Percentiles rank a stretch among this genome's conserved stretches.
Conservation (phyloP, 306 rosid species). For the Luffa aegyptiaca region DNA sequence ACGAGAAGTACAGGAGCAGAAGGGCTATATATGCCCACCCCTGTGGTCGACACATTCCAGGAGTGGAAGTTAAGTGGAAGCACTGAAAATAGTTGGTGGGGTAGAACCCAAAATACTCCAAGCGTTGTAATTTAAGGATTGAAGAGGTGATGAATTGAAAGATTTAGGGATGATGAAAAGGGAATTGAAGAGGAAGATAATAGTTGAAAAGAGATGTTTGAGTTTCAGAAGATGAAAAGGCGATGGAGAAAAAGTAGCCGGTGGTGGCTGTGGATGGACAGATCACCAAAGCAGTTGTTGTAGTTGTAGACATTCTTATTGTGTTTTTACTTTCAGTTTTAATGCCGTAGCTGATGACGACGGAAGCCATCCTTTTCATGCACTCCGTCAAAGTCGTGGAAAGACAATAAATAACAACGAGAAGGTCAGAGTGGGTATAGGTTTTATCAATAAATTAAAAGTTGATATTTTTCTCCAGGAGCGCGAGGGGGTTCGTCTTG, state of each 20-base stretch:
- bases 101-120: not conserved
- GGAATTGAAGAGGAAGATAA: not conserved
- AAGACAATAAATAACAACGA: not conserved
- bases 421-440: not conserved
- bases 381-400: not conserved
- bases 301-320: not conserved
- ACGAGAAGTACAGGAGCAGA: constrained; percentile 36
- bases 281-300: not conserved
- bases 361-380: not conserved
- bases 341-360: not conserved
- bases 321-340: not conserved
- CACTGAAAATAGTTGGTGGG: not conserved
- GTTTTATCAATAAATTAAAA: not conserved
- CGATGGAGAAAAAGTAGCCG: not conserved
- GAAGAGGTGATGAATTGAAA: not conserved
- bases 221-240: not conserved
- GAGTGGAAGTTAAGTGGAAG: not conserved
- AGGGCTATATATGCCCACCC: constrained; percentile 26
- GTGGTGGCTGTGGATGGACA: not conserved
- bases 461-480: not conserved
- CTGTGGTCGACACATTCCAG: constrained; percentile 40
- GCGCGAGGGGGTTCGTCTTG: not conserved
- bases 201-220: not conserved
- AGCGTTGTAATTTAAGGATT: not conserved
- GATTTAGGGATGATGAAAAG: not conserved